Conservation (phyloP, 352 stramenopile genomes). For the Phytophthora sojae region DNA sequence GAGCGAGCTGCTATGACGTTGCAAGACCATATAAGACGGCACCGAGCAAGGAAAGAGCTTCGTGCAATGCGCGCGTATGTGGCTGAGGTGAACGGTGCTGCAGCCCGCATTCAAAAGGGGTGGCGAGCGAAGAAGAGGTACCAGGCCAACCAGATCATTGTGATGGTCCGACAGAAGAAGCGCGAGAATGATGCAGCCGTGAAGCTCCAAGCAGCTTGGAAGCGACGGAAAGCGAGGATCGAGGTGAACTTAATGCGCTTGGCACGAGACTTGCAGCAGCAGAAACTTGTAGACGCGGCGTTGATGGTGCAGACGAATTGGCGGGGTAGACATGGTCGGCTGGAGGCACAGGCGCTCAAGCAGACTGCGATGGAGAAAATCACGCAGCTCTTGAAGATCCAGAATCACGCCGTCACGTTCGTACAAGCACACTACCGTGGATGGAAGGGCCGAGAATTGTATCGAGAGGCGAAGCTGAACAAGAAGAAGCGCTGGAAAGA, state of each 20-base stretch:
- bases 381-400: constrained; percentile 57
- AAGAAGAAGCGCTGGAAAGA: constrained; percentile 93
- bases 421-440: constrained; percentile 85
- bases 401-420: constrained; percentile 70
- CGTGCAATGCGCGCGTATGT: constrained; percentile 30
- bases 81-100: constrained; percentile 41
- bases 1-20: constrained; percentile 57
- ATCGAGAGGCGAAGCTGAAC: constrained; percentile 54
- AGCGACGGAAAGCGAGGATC: constrained; percentile 56
- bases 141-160: constrained; percentile 51
- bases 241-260: constrained; percentile 50
- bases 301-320: constrained; percentile 62
- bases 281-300: constrained; percentile 40
- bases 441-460: constrained; percentile 67
- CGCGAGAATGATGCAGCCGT: constrained; percentile 54
- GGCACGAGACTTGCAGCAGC: constrained; percentile 46
- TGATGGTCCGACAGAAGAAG: constrained; percentile 39
- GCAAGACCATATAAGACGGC: constrained; percentile 52
- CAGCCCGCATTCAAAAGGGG: constrained; percentile 51
- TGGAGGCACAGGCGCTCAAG: constrained; percentile 37
- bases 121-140: constrained; percentile 63
- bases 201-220: constrained; percentile 68
- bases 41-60: constrained; percentile 50
- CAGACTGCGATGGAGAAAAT: constrained; percentile 52
- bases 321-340: constrained; percentile 45